Base-by-base conservation (phyloP, 2,329 filamentous ascomycete genomes). In the Pseudogymnoascus sp. region DNA sequence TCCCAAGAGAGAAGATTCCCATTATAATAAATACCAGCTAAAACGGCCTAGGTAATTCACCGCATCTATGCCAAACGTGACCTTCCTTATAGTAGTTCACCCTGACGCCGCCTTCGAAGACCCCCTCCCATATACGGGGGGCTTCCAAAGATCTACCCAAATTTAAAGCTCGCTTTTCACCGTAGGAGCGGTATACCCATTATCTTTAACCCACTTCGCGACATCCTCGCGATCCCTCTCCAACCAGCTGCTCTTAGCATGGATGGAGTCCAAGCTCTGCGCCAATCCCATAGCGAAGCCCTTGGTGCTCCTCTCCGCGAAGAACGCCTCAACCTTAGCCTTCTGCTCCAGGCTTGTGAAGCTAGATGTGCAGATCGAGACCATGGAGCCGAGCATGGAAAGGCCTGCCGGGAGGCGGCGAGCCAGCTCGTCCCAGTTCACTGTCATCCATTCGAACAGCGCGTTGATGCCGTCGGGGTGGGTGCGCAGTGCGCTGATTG, bases 261-360 rank as follows among this genome's bases (percentile, higher is more conserved):
- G 84, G 70, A 97, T 88, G 3, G 87, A 82, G 74, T 97, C 93
- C 69, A 89, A 82, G 74, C 89, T 93, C 80, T 97, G 93, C n/a
- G 91, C 91, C 64, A 97, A 79, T 59, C 90, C 87, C 73, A 92
- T 87, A 72, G 96, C 91, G 71, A 91, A 97, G 47, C 91, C 86
- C 79, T 90, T 96, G 65, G 88, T 95, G 73, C 90, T 91, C 79
- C 90, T 91, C 67, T 82, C 79, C 35, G 80, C 80, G 73, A 97
- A 97, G 82, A 97, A 97, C 4, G 80, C 78, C 75, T 93, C 82
- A 23, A 97, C 86, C 65, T 87, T 83, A 66, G 85, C 82, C 64
- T 93, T 79, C 76, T 96, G 91, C 69, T 89, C 85, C 66, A 85
- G 78, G 65, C 83, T 87, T 18, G 90, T 90, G 77, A 97, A 95